Evolutionary conservation across 1,284 basidiomycete species (phyloP), one percentile per base, ranked within the genome.

Genomic region (Ganoderma multipileum): DNA sequence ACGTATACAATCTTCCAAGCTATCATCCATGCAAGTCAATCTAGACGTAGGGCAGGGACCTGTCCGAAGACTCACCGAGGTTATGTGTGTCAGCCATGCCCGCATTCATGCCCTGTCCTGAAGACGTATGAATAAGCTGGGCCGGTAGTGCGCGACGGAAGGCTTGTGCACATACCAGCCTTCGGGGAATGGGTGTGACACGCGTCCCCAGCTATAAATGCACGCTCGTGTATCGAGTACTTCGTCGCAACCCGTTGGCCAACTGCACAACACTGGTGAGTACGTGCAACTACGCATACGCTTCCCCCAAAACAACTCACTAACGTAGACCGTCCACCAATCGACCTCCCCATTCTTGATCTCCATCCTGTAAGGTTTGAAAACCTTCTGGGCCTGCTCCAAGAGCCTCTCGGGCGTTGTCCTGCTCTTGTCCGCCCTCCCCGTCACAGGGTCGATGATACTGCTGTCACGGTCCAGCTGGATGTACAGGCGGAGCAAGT

Each of bases 121-220:
- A n/a, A 38, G 3, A 38, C 33, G 2, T 2, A 2, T 4, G 18
- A n/a, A 12, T 33, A 38, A 58, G 18, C 47, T n/a, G 3, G 23
- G 8, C 3, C 11, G 23, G n/a, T 20, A n/a, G 55, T 2, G 18
- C 6, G 9, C 9, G 3, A 58, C n/a, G 16, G 5, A n/a, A 12
- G 55, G 5, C 18, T 36, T 33, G 7, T 41, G 28, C 5, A 9
- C 41, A 64, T 26, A 75, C 78, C 79, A 8, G 86, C 85, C 73
- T 88, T 95, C 0, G 94, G 94, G 0, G 92, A 94, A 79, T 95
- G 94, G 0, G 94, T 95, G 76, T 95, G 94, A 74, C 90, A 94
- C 1, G 91, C 91, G 79, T 94, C 92, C 0, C 93, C 93, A 2
- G 89, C 92, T 70, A 95, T 95, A 78, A 95, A 95, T 2, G 94